Evolutionary conservation across 352 stramenopile genomes (phyloP), one percentile per base, ranked within the genome.

Genomic region (Phytopythium aichiense): DNA sequence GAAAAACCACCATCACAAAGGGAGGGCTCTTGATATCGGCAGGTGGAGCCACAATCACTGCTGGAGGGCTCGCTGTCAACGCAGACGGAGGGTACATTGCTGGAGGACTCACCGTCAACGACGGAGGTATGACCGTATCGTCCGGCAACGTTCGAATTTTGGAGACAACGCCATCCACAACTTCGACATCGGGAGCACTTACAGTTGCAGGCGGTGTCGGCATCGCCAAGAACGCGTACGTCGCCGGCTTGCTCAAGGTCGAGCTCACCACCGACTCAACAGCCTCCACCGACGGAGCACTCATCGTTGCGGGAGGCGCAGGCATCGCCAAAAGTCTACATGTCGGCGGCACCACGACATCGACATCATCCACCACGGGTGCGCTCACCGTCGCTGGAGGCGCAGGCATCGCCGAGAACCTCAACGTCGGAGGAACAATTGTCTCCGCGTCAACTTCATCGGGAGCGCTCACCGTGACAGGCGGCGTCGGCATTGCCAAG

Each of bases 1-100:
- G 77, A n/a, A 55, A 63, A 42, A 76, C 71, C 6, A 82, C 69
- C 6, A 76, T 83, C 30, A 30, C 57, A 20, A 49, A 61, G 3
- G 67, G 63, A 16, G 74, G 75, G 5, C 8, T 85, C 28, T 43
- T 42, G 7, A 58, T 85, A 42, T 64, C 60, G 0, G 58, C 58
- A 2, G 73, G 64, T 13, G 72, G 72, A 11, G 50, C 66, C 18
- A 71, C 57, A 2, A 68, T 84, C 40, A 58, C 43, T 13, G 48
- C 62, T 13, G 73, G 64, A 4, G 70, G 70, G 51, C 43, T 74
- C 18, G 4, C 31, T 15, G 52, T 68, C 22, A 57, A 16, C 31
- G 51, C 35, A 13, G 51, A 22, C 20, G 56, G 56, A 48, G 57
- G 51, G 31, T 49, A 25, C 22, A 63, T 66, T 18, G n/a, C 58